A percentile compares a stretch with the other conserved stretches of the same genome.
phyloP scores from a whole-genome alignment of 345 rosid species.

The Eucalyptus rudis region DNA sequence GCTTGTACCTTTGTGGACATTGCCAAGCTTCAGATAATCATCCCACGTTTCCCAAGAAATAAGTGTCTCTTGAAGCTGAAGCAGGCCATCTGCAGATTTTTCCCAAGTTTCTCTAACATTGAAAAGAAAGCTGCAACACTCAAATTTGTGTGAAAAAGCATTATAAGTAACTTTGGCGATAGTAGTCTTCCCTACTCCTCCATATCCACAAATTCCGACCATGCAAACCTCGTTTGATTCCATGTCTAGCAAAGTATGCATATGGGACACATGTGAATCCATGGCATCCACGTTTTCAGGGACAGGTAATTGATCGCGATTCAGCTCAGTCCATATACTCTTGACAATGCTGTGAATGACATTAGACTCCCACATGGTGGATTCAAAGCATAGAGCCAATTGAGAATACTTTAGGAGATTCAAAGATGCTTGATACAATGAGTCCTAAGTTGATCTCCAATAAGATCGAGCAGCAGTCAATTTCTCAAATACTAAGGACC shows the following conservation, averaged over 20 bases:
- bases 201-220: neutral
- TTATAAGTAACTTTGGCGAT: constrained; percentile 15
- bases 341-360: neutral
- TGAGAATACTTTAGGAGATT: neutral
- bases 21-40: neutral
- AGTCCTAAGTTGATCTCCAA: neutral
- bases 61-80: neutral
- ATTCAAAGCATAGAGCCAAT: neutral
- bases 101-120: constrained; percentile 16
- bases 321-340: neutral
- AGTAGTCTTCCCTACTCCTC: neutral
- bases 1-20: neutral
- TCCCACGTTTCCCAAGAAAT: neutral
- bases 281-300: neutral
- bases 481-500: neutral
- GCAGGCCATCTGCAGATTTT: neutral
- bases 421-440: neutral
- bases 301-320: neutral
- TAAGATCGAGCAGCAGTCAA: neutral
- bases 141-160: neutral
- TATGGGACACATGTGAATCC: neutral
- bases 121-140: constrained; percentile 6
- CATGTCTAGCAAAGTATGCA: neutral
- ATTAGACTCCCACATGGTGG: neutral
- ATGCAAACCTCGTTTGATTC: neutral